Base-by-base conservation (phyloP, 2,329 filamentous ascomycete species). In the Colletotrichum aenigma region DNA sequence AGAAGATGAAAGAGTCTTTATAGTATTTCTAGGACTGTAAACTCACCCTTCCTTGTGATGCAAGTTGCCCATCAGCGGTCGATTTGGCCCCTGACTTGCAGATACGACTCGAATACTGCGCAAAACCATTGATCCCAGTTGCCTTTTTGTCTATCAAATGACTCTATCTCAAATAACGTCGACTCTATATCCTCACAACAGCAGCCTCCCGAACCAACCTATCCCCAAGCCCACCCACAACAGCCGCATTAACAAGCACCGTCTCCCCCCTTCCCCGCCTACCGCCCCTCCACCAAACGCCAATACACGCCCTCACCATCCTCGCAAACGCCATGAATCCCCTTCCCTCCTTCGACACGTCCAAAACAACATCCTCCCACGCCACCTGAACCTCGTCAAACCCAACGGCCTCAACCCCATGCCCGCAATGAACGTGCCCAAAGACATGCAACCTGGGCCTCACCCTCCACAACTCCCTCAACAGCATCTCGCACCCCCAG, bases 401-500 rank as follows among this genome's bases (percentile, higher is more conserved):
- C 4, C 67, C 71, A 13, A 81, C 52, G 68, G 73, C 75, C 65
- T 86, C 84, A 18, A 77, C 76, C 2, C 85, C 85, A 10, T 81
- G 78, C 1, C 80, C 83, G 21, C 74, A 82, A 60, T 87, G 85
- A 7, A 86, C 80, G 61, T 86, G 85, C 2, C 85, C 84, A 66
- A 85, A 86, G 6, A 86, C 81, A 60, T 82, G 80, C 10, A 86
- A 76, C n/a, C 70, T 66, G 15, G 85, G 85, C 52, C 79, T 79
- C 9, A 78, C 77, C 3, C 83, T 78, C 78, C 78, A 81, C 4
- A 85, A 28, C 71, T 85, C 83, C 7, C 71, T 71, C 8, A 82
- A 68, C 0, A 87, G 76, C 52, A 80, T 71, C 12, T 65, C 7
- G 38, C 83, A 86, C 2, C 85, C 83, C 38, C 81, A 77, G 3